phyloP scores from a whole-genome alignment of 2,329 filamentous ascomycete genomes.

The Fusarium phyllophilum region DNA sequence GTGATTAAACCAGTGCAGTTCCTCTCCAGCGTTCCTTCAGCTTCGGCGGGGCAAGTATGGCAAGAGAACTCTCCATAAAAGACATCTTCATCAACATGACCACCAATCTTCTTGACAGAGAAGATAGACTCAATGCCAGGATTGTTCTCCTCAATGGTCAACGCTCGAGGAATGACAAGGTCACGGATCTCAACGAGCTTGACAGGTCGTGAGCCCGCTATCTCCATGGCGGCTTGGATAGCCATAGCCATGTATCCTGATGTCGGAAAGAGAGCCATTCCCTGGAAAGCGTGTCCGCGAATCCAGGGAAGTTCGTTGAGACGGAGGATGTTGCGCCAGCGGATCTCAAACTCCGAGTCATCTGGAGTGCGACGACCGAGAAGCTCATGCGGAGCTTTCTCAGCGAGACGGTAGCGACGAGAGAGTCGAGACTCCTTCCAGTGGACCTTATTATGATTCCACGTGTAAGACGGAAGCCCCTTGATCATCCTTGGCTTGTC shows the following conservation, averaged over 20 bases:
- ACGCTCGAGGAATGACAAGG: not conserved
- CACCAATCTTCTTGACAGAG: not conserved
- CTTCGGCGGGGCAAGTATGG: not conserved
- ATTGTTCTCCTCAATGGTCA: not conserved
- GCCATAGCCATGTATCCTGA: not conserved
- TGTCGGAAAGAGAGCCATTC: not conserved
- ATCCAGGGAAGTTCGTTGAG: conserved; percentile 1
- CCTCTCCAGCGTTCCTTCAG: not conserved
- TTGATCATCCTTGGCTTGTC: not conserved
- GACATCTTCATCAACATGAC: not conserved
- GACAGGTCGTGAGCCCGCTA: not conserved
- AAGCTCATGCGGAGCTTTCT: not conserved
- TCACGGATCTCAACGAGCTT: not conserved
- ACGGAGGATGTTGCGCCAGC: not conserved
- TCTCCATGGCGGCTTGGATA: not conserved
- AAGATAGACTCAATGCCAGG: conserved; percentile 6
- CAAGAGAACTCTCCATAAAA: conserved; percentile 1
- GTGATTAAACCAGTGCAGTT: not conserved
- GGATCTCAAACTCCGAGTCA: not conserved
- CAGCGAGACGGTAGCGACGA: not conserved
- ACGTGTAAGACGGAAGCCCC: not conserved
- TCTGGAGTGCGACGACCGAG: not conserved
- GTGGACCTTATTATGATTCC: not conserved
- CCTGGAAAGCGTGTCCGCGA: not conserved
- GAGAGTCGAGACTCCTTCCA: conserved; percentile 3